Conservation (phyloP, 768 basidiomycete genomes). For the Tulasnella sp. region DNA sequence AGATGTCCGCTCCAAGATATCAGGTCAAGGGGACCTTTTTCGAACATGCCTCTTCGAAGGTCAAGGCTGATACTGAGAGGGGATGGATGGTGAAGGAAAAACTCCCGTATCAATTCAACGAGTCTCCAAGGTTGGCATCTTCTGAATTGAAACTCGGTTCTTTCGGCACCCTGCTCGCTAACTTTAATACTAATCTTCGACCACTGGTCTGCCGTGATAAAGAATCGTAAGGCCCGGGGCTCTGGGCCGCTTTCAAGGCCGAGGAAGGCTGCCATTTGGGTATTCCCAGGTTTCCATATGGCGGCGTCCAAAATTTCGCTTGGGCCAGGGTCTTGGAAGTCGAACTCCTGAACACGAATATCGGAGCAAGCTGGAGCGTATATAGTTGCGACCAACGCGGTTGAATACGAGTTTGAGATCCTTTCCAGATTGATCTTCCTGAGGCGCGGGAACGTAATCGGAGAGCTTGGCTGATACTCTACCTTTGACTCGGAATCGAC, state of each 20-base stretch:
- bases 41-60: no score
- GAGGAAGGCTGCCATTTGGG: neutral
- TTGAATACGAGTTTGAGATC: neutral
- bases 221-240: neutral
- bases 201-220: rapidly evolving
- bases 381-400: neutral
- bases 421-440: neutral
- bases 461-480: no score
- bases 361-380: neutral
- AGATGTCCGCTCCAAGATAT: no score
- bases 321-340: no score
- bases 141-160: no score
- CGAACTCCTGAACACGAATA: no score
- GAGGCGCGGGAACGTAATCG: neutral
- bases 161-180: neutral
- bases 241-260: neutral
- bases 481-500: neutral
- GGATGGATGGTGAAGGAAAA: no score
- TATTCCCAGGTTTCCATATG: neutral
- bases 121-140: no score
- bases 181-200: neutral
- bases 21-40: no score
- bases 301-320: neutral
- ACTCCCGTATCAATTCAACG: no score
- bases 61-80: no score